phyloP scores from a whole-genome alignment of 2,329 filamentous ascomycete genomes.

The Teratosphaeria viscida region DNA sequence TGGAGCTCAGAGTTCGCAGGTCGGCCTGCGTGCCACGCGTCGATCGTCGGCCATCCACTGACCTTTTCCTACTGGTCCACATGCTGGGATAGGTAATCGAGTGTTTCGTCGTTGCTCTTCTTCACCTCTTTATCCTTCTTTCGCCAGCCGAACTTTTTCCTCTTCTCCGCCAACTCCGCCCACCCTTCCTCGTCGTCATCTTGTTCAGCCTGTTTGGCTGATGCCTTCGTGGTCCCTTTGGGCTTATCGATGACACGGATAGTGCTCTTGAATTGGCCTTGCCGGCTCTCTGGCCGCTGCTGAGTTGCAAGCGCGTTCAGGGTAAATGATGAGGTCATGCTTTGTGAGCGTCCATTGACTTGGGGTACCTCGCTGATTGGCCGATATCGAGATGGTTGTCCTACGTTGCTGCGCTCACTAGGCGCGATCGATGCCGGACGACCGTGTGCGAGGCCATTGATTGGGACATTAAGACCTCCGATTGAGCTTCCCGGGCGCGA shows the following conservation, averaged over 20 bases:
- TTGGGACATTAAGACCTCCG: constrained; percentile 21
- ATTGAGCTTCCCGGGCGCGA: background rate
- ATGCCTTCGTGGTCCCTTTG: constrained; percentile 22
- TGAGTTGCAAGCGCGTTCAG: constrained; percentile 19
- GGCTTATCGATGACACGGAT: constrained; percentile 28
- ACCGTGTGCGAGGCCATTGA: constrained; percentile 34
- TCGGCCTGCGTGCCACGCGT: background rate
- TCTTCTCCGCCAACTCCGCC: constrained; percentile 25
- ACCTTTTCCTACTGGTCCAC: background rate
- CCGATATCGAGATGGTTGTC: constrained; percentile 79
- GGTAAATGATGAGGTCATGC: constrained; percentile 24
- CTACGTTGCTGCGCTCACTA: constrained; percentile 88
- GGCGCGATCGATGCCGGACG: constrained; percentile 91
- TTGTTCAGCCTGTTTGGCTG: constrained; percentile 7
- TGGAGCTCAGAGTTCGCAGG: background rate
- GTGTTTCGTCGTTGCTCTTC: background rate
- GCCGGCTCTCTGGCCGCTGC: constrained; percentile 5
- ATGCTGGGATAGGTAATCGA: background rate
- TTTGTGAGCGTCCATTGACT: constrained; percentile 28
- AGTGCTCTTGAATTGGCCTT: constrained; percentile 16
- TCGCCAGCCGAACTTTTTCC: constrained; percentile 18
- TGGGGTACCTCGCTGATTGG: constrained; percentile 52
- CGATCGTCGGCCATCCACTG: background rate
- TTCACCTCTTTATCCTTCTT: constrained; percentile 9
- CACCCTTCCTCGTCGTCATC: constrained; percentile 29